Evolutionary conservation across 1,284 basidiomycete species (phyloP).

Genomic region (Sanghuangporus sanghuang): DNA sequence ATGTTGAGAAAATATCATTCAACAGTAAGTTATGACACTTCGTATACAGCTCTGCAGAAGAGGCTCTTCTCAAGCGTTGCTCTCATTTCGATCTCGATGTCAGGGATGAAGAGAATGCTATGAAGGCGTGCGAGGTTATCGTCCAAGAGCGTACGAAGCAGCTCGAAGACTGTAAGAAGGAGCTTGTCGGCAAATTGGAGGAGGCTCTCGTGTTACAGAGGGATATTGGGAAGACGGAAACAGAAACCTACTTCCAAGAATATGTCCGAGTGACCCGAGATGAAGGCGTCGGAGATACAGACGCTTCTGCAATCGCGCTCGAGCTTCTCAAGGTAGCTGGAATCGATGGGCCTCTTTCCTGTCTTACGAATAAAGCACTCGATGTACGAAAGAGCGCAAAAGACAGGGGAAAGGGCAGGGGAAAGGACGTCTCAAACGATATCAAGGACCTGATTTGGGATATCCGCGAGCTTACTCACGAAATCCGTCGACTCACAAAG

Average conservation of each 20-base stretch:
- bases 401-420: slow-evolving; percentile 35
- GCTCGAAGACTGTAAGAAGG: slow-evolving; percentile 72
- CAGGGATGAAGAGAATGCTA: slow-evolving; percentile 68
- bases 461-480: slow-evolving; percentile 82
- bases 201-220: slow-evolving; percentile 65
- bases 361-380: slow-evolving; percentile 24
- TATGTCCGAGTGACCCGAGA: slow-evolving; percentile 63
- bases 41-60: slow-evolving; percentile 67
- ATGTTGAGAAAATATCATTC: background rate
- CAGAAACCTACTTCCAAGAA: slow-evolving; percentile 77
- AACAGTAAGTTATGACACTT: slow-evolving; percentile 16
- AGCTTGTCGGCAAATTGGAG: slow-evolving; percentile 64
- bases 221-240: slow-evolving; percentile 52
- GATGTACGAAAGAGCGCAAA: slow-evolving; percentile 30
- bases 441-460: slow-evolving; percentile 70
- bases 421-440: slow-evolving; percentile 44
- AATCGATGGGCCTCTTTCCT: slow-evolving; percentile 33
- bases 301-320: slow-evolving; percentile 59
- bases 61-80: slow-evolving; percentile 88
- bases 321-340: slow-evolving; percentile 59
- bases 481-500: slow-evolving; percentile 77
- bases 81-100: slow-evolving; percentile 90
- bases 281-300: slow-evolving; percentile 70
- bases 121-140: slow-evolving; percentile 91
- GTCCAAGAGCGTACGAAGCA: slow-evolving; percentile 78